These are phyloP conservation scores for Oryza brachyantha DNA, from an alignment of 176 grass and related monocot species.

Conservation along the genomic window DNA sequence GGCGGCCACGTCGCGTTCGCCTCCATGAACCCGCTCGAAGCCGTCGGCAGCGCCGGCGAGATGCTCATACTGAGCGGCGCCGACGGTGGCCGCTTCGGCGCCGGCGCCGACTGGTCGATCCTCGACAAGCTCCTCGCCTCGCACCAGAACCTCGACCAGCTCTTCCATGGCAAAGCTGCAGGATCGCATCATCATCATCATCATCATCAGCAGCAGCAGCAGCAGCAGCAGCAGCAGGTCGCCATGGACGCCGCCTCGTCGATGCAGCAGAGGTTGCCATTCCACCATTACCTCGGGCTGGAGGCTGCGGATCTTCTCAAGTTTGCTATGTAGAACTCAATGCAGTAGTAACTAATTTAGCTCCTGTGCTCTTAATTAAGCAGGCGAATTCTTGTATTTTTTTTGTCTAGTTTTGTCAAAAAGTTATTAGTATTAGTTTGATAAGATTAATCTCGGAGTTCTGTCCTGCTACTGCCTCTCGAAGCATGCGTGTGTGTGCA, in stretches of 20 bases:
- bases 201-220: constrained; percentile 43
- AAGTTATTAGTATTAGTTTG: neutral
- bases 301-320: constrained; percentile 44
- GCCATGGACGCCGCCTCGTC: constrained; percentile 45
- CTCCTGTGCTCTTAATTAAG: constrained; percentile 2
- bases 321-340: constrained; percentile 49
- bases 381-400: constrained; percentile 15
- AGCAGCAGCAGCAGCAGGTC: constrained; percentile 44
- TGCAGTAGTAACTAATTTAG: constrained; percentile 2
- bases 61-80: neutral
- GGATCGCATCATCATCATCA: too few relatives aligned
- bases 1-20: neutral
- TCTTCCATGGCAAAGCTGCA: constrained; percentile 58
- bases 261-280: constrained; percentile 54
- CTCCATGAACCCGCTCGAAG: constrained; percentile 41
- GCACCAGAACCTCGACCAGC: constrained; percentile 72
- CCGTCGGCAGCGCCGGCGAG: neutral
- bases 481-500: neutral
- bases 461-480: neutral
- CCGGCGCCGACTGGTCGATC: constrained; percentile 69
- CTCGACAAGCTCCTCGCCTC: constrained; percentile 85
- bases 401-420: neutral
- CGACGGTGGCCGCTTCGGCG: constrained; percentile 21
- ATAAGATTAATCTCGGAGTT: neutral
- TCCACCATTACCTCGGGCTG: constrained; percentile 60